Evolutionary conservation across 2,329 filamentous ascomycete species (phyloP).

Genomic region (Diaporthe batatas): DNA sequence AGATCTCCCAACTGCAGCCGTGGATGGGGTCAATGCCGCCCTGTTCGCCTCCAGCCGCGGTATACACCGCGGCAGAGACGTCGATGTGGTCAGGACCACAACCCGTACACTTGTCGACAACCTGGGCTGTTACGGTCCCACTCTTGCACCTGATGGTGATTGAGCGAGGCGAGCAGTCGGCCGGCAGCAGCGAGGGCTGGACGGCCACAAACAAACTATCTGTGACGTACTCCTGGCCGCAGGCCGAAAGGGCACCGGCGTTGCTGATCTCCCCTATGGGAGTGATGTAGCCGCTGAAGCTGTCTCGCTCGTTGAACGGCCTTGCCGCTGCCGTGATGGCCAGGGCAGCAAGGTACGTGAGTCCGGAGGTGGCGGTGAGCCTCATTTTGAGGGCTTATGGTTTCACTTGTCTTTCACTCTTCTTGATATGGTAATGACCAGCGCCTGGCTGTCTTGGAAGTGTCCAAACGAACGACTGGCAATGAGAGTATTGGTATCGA

Average conservation of each 20-base stretch:
- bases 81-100: slow-evolving; percentile 29
- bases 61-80: slow-evolving; percentile 36
- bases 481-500: background rate
- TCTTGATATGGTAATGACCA: background rate
- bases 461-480: background rate
- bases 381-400: background rate
- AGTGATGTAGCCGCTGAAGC: slow-evolving; percentile 31
- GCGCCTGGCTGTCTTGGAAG: background rate
- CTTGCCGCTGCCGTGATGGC: background rate
- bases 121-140: slow-evolving; percentile 47
- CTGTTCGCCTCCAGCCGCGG: background rate
- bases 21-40: slow-evolving; percentile 4
- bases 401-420: slow-evolving; percentile 1
- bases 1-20: slow-evolving; percentile 11
- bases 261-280: slow-evolving; percentile 31
- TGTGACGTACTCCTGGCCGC: slow-evolving; percentile 31
- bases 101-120: slow-evolving; percentile 43
- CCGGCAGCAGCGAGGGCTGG: slow-evolving; percentile 27
- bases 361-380: slow-evolving; percentile 5
- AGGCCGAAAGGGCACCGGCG: slow-evolving; percentile 10
- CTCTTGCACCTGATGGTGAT: slow-evolving; percentile 39
- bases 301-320: slow-evolving; percentile 27
- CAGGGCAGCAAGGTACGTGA: slow-evolving; percentile 4
- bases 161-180: slow-evolving; percentile 5
- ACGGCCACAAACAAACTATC: slow-evolving; percentile 39